Evolutionary conservation across 1,139 yeast genomes (phyloP).

Genomic region (Hanseniaspora sp.): DNA sequence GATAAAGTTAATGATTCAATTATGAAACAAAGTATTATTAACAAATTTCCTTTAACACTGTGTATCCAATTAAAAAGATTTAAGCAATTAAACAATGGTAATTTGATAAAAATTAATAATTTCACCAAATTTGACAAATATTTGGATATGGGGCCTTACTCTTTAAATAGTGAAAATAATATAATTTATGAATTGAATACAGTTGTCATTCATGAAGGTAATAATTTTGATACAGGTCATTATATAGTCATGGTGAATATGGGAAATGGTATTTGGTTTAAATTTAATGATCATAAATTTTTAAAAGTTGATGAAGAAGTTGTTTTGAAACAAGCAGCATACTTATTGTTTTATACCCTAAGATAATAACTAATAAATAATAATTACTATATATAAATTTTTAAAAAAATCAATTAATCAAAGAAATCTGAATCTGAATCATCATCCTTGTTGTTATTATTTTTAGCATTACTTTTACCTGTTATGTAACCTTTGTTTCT

Average conservation of each 20-base stretch:
- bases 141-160: slow-evolving; percentile 44
- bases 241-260: slow-evolving; percentile 71
- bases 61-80: slow-evolving; percentile 79
- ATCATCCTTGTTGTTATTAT: slow-evolving; percentile 36
- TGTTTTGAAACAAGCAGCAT: slow-evolving; percentile 62
- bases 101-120: slow-evolving; percentile 56
- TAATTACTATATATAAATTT: not conserved
- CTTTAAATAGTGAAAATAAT: slow-evolving; percentile 23
- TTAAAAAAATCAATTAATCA: slow-evolving; percentile 24
- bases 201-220: slow-evolving; percentile 78
- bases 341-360: slow-evolving; percentile 65
- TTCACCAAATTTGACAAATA: slow-evolving; percentile 62
- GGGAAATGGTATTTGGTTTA: slow-evolving; percentile 68
- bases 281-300: slow-evolving; percentile 84
- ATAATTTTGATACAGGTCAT: slow-evolving; percentile 81
- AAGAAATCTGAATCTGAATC: slow-evolving; percentile 39
- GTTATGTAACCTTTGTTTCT: slow-evolving; percentile 44
- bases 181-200: slow-evolving; percentile 71
- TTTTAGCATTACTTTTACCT: slow-evolving; percentile 34
- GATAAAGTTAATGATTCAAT: slow-evolving; percentile 44
- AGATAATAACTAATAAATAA: too few species aligned
- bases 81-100: slow-evolving; percentile 54
- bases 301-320: slow-evolving; percentile 52
- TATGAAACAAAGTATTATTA: slow-evolving; percentile 56
- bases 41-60: slow-evolving; percentile 62